Percentiles rank a stretch among this genome's conserved stretches.
phyloP scores from a whole-genome alignment of 192 early-diverging fungal genomes.

The Martensiomyces pterosporus region DNA sequence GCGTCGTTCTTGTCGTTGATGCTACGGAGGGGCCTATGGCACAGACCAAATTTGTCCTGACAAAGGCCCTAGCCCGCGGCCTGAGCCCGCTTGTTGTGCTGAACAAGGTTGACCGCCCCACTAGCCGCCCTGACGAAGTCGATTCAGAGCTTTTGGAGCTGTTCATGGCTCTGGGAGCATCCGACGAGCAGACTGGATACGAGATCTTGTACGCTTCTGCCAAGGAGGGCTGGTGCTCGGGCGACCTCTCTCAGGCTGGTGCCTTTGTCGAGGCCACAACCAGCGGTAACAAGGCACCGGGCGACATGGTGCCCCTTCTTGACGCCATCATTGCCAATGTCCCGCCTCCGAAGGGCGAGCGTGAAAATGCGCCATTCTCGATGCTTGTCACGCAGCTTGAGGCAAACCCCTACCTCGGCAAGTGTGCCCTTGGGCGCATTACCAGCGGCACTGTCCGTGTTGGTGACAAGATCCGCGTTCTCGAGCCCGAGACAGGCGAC shows the following conservation, averaged over 20 bases:
- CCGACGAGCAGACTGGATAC: conserved; percentile 76
- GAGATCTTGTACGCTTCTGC: conserved; percentile 73
- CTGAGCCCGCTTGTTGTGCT: conserved; percentile 76
- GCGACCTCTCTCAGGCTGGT: conserved; percentile 42
- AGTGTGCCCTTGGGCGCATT: conserved; percentile 75
- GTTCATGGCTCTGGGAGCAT: conserved; percentile 73
- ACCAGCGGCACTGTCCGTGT: conserved; percentile 63
- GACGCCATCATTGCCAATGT: conserved; percentile 70
- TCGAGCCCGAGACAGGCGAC: conserved; percentile 62
- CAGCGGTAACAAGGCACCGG: conserved; percentile 19
- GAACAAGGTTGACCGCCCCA: conserved; percentile 80
- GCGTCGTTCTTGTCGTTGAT: conserved; percentile 81
- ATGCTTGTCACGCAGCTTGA: conserved; percentile 89
- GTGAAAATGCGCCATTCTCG: conserved; percentile 62
- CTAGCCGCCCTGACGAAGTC: conserved; percentile 71
- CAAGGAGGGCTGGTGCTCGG: conserved; percentile 79
- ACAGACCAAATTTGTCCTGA: conserved; percentile 83
- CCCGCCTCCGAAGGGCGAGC: conserved; percentile 59
- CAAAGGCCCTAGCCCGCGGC: conserved; percentile 68
- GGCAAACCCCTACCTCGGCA: conserved; percentile 76
- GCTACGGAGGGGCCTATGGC: conserved; percentile 86
- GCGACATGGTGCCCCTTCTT: conserved; percentile 62
- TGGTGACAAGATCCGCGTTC: conserved; percentile 70
- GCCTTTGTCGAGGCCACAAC: conserved; percentile 6
- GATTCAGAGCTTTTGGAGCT: conserved; percentile 78